Percentiles rank a stretch among this genome's conserved stretches.
Conservation (phyloP, 768 basidiomycete species). For the Chlorophyllum brunneum region DNA sequence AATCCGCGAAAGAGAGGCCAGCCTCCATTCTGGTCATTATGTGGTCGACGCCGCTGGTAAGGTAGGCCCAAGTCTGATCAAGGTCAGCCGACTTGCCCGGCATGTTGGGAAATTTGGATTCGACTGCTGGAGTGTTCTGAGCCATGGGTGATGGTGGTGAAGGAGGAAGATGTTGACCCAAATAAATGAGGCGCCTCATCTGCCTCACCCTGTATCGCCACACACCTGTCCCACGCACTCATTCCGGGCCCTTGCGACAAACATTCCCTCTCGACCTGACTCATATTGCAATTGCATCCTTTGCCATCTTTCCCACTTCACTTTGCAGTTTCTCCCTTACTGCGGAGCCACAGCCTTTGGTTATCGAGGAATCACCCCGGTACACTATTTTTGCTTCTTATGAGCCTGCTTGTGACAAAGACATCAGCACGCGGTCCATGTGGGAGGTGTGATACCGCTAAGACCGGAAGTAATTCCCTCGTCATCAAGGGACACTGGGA, state of each 20-base stretch:
- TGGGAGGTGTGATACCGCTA: too few species aligned
- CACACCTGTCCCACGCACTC: conserved; percentile 10
- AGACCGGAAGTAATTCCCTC: too few species aligned
- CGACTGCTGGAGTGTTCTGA: conserved; percentile 23
- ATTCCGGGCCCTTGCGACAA: not conserved
- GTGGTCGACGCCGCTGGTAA: conserved; percentile 82
- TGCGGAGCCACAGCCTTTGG: too few species aligned
- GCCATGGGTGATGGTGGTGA: conserved; percentile 29
- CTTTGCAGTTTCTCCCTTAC: too few species aligned
- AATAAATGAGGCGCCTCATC: conserved; percentile 6
- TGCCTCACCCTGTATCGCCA: conserved; percentile 7
- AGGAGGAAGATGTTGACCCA: conserved; percentile 9
- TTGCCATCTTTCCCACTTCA: too few species aligned
- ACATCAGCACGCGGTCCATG: too few species aligned
- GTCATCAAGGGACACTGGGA: too few species aligned
- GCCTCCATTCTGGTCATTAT: conserved; percentile 88
- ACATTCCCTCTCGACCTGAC: too few species aligned
- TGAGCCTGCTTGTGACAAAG: too few species aligned
- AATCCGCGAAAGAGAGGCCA: conserved; percentile 66
- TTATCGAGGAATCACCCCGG: too few species aligned
- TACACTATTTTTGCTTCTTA: too few species aligned
- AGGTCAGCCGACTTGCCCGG: conserved; percentile 71
- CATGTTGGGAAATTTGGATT: conserved; percentile 40
- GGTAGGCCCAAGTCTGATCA: conserved; percentile 83
- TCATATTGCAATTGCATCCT: too few species aligned